These are phyloP conservation scores for Penicillium crystallinum DNA, from an alignment of 495 filamentous ascomycete species.

Conservation along the genomic window DNA sequence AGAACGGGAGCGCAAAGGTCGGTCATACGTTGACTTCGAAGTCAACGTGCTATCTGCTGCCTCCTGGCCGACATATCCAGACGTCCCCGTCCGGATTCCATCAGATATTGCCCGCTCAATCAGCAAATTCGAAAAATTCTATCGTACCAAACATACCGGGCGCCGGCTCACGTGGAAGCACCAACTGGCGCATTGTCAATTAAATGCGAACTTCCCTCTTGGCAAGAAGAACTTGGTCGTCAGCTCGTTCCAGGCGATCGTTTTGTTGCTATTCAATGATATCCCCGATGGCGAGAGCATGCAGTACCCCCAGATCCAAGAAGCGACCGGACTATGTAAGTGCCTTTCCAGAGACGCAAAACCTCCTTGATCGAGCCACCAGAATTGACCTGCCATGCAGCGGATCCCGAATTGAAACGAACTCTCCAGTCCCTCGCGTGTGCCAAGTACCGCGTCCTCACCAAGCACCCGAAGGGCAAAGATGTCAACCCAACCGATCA, in stretches of 20 bases:
- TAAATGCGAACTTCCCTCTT: conserved; percentile 71
- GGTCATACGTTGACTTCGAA: conserved; percentile 61
- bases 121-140: conserved; percentile 71
- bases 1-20: conserved; percentile 38
- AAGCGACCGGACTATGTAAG: conserved; percentile 62
- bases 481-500: conserved; percentile 72
- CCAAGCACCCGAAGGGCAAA: conserved; percentile 76
- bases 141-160: conserved; percentile 80
- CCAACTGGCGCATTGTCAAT: conserved; percentile 76
- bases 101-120: conserved; percentile 62
- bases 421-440: conserved; percentile 94
- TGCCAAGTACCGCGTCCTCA: conserved; percentile 78
- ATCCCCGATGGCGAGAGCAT: conserved; percentile 51
- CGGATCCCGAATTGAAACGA: conserved; percentile 72
- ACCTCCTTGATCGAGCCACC: not conserved
- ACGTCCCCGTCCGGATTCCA: conserved; percentile 71
- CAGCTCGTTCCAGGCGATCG: conserved; percentile 83
- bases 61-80: conserved; percentile 89
- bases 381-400: conserved; percentile 32
- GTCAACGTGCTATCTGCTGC: conserved; percentile 82
- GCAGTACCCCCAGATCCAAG: conserved; percentile 63
- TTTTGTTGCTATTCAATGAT: conserved; percentile 88
- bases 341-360: not conserved
- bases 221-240: conserved; percentile 82
- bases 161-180: conserved; percentile 89